Percentiles rank a stretch among this genome's conserved stretches.
Conservation (phyloP, 371 early-diverging fungal genomes). For the Mucor ambiguus region DNA sequence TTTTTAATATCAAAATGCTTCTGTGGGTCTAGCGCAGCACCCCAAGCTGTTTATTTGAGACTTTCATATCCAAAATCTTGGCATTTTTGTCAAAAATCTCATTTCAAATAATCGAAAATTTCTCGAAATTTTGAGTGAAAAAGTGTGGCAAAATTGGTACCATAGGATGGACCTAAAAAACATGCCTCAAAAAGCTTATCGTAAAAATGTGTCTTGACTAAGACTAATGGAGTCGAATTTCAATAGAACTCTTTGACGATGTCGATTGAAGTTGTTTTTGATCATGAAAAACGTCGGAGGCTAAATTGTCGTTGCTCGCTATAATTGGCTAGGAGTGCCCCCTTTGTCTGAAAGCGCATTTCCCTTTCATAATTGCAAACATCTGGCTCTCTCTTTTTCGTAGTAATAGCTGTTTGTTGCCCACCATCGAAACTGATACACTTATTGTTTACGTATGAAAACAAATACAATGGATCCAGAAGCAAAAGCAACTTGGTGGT, state of each 20-base stretch:
- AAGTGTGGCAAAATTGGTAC: neutral
- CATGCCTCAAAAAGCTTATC: neutral
- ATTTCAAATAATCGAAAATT: neutral
- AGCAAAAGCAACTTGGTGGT: slow-evolving; percentile 10
- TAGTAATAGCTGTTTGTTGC: neutral
- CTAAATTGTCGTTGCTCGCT: neutral
- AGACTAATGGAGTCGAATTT: neutral
- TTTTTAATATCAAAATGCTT: neutral
- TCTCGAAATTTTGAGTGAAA: neutral
- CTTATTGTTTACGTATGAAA: neutral
- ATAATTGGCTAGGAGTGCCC: neutral
- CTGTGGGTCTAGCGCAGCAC: neutral
- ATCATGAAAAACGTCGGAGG: neutral
- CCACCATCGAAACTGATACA: neutral
- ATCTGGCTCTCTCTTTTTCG: neutral
- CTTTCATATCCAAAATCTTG: neutral
- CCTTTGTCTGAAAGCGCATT: neutral
- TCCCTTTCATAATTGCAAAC: neutral
- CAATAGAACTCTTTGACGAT: neutral
- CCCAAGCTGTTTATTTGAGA: neutral
- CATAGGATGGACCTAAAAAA: neutral
- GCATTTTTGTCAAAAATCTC: neutral
- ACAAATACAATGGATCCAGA: neutral
- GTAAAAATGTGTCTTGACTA: neutral
- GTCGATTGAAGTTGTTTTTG: neutral